A percentile compares a stretch with the other conserved stretches of the same genome.
phyloP scores from a whole-genome alignment of 2,329 filamentous ascomycete species.

The Chaetoscypha palmicola region DNA sequence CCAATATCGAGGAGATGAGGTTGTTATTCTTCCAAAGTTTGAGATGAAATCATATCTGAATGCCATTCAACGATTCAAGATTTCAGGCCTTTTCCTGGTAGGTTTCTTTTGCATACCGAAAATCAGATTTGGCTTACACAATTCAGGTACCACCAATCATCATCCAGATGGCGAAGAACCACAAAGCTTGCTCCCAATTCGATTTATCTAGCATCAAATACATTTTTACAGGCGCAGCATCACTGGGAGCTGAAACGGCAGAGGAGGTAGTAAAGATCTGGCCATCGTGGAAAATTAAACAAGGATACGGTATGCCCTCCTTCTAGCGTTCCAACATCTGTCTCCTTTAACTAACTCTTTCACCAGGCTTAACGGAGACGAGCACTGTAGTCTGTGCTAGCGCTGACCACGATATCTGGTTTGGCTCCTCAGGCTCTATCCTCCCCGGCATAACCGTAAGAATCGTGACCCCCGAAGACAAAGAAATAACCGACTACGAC shows the following conservation, averaged over 20 bases:
- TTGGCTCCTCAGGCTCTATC: conserved; percentile 66
- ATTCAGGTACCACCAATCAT: conserved; percentile 70
- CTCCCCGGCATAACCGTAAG: conserved; percentile 58
- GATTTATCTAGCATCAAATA: conserved; percentile 61
- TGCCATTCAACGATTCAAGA: conserved; percentile 62
- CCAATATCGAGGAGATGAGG: conserved; percentile 64
- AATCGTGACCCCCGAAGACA: conserved; percentile 59
- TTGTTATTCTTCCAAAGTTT: conserved; percentile 69
- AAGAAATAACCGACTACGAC: conserved; percentile 63
- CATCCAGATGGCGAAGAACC: conserved; percentile 64
- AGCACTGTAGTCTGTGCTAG: conserved; percentile 61
- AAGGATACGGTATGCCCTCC: conserved; percentile 58
- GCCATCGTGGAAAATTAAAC: conserved; percentile 42
- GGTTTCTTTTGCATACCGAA: too few species aligned
- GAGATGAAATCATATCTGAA: conserved; percentile 59
- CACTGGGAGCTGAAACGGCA: conserved; percentile 66
- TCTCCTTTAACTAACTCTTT: too few species aligned
- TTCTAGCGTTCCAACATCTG: background rate
- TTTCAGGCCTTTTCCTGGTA: conserved; percentile 60
- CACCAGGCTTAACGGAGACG: conserved; percentile 72
- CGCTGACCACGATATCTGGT: conserved; percentile 54
- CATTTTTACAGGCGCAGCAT: conserved; percentile 71
- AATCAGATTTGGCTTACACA: conserved; percentile 50
- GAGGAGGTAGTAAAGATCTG: conserved; percentile 42
- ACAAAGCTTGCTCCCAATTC: conserved; percentile 51